A percentile compares a stretch with the other conserved stretches of the same genome.
Evolutionary conservation across 148 eudicot species (phyloP).

Genomic region (Gaultheria prostrata): DNA sequence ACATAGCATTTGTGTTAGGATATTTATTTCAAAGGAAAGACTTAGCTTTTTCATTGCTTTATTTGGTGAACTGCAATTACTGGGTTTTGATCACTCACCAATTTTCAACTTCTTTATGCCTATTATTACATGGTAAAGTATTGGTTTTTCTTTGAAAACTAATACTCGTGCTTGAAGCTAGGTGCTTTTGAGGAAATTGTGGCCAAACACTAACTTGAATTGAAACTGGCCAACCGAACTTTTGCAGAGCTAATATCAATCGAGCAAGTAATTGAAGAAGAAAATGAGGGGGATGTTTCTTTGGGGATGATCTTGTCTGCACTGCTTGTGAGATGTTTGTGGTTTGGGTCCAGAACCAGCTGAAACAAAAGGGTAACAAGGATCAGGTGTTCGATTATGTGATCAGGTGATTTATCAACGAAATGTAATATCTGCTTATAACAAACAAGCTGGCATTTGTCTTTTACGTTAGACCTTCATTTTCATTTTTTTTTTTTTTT

Average conservation of each 20-base stretch:
- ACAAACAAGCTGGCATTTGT: neutral
- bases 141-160: neutral
- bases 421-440: neutral
- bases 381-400: conserved; percentile 67
- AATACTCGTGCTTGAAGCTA: neutral
- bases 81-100: neutral
- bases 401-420: conserved; percentile 45
- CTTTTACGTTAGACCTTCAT: neutral
- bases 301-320: conserved; percentile 41
- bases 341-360: conserved; percentile 68
- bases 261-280: conserved; percentile 65
- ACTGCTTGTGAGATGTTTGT: conserved; percentile 76
- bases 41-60: neutral
- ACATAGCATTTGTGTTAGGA: neutral
- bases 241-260: conserved; percentile 55
- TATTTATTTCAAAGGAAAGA: neutral
- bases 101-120: neutral
- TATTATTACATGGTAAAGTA: neutral
- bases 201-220: neutral
- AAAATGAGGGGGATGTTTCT: conserved; percentile 22
- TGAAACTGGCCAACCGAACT: neutral
- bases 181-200: conserved; percentile 8
- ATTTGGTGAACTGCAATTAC: neutral
- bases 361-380: conserved; percentile 49
- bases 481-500: neutral